These are phyloP conservation scores for Syzygium syzygioides DNA, from an alignment of 441 rosid species.

Conservation along the genomic window DNA sequence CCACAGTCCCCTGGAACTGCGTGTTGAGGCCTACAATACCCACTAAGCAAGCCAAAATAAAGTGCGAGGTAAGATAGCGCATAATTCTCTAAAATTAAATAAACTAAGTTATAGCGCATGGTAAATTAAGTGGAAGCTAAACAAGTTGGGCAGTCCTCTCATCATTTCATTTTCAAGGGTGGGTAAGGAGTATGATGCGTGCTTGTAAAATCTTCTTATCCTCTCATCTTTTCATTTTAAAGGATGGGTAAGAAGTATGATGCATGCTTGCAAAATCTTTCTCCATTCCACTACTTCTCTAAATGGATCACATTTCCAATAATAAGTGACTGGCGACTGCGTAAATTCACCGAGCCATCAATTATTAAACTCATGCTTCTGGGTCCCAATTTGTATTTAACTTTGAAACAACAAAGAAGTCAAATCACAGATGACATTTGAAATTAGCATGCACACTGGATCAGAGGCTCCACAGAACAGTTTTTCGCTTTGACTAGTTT, in stretches of 20 bases:
- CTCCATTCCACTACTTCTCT: background rate
- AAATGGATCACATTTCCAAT: background rate
- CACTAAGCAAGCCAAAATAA: conserved; percentile 30
- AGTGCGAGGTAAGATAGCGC: background rate
- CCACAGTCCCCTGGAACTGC: conserved; percentile 94
- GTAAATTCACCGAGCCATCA: background rate
- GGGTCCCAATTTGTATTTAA: background rate
- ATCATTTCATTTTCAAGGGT: background rate
- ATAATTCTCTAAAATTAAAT: background rate
- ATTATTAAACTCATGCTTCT: background rate
- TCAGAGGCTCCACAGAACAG: background rate
- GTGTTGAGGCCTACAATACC: conserved; percentile 62
- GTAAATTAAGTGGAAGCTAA: background rate
- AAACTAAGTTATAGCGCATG: background rate
- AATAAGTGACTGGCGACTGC: background rate
- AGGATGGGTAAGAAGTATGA: background rate
- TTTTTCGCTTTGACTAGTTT: background rate
- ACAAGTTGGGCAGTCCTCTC: background rate
- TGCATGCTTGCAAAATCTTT: background rate
- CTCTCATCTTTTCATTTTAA: background rate
- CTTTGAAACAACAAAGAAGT: background rate
- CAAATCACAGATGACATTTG: background rate
- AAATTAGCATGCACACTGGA: background rate
- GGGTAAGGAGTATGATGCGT: background rate
- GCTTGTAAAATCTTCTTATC: background rate